Evolutionary conservation across 2,329 filamentous ascomycete species (phyloP).

Genomic region (Ophiosphaerella narmari): DNA sequence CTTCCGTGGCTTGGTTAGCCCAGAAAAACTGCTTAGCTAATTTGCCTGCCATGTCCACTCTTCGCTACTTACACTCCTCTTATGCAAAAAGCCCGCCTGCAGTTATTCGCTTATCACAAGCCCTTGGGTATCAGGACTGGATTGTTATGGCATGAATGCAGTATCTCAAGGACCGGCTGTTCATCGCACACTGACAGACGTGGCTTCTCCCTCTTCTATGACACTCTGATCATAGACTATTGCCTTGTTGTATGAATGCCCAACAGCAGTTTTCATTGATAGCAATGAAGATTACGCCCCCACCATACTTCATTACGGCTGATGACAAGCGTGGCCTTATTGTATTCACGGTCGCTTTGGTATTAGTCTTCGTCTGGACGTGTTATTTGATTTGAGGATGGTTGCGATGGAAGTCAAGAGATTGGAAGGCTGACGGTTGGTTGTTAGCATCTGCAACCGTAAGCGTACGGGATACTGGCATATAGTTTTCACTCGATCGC

Average conservation of each 20-base stretch:
- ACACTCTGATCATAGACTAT: constrained; percentile 4
- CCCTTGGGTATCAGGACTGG: too few relatives aligned
- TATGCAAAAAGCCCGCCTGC: too few relatives aligned
- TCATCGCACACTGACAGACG: too few relatives aligned
- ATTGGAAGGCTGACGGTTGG: constrained; percentile 41
- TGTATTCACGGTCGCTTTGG: constrained; percentile 32
- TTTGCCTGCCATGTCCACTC: too few relatives aligned
- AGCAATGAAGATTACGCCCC: constrained; percentile 26
- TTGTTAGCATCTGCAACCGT: constrained; percentile 30
- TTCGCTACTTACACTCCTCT: too few relatives aligned
- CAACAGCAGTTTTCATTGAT: constrained; percentile 13
- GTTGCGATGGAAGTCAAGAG: constrained; percentile 29
- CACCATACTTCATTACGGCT: constrained; percentile 35
- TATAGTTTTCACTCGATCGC: constrained; percentile 1
- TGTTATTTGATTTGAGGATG: constrained; percentile 39
- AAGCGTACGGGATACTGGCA: neutral
- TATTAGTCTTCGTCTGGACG: constrained; percentile 34
- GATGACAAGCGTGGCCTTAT: constrained; percentile 42
- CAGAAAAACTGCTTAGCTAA: too few relatives aligned
- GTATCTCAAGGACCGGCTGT: too few relatives aligned
- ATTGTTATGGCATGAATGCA: too few relatives aligned
- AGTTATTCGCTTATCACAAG: too few relatives aligned
- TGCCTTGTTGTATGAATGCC: constrained; percentile 1
- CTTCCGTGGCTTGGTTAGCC: too few relatives aligned
- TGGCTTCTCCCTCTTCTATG: neutral